Conservation (phyloP, 163 green algal genomes). For the Prototheca stagnorum region DNA sequence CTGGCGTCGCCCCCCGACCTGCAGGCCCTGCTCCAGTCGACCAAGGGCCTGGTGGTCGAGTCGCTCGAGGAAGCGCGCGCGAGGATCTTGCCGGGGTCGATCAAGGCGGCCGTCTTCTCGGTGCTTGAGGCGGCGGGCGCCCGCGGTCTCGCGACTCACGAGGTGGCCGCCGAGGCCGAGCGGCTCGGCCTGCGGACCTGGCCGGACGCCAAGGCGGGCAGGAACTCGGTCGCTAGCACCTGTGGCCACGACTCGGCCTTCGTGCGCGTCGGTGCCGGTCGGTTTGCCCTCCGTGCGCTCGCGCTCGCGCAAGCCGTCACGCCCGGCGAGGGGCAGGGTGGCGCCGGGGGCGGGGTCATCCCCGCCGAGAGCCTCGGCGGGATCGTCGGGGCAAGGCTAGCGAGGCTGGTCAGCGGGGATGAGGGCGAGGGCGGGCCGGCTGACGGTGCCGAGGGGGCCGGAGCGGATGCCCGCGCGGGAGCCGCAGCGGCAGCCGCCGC, state of each 20-base stretch:
- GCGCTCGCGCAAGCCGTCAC: too few species aligned
- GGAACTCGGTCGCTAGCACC: conserved; percentile 21
- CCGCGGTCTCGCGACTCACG: conserved; percentile 4
- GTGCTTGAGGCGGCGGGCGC: conserved; percentile 18
- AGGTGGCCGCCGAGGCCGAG: conserved; percentile 12
- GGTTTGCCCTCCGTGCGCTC: conserved; percentile 24
- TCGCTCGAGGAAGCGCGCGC: conserved; percentile 18
- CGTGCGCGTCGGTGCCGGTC: conserved; percentile 16
- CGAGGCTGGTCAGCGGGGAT: conserved; percentile 1
- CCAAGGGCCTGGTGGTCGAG: conserved; percentile 7
- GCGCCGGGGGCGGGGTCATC: too few species aligned
- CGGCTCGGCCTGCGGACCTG: conserved; percentile 13
- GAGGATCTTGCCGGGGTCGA: conserved; percentile 15
- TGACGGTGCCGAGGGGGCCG: not conserved
- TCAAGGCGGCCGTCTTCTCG: conserved; percentile 19
- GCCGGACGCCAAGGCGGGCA: conserved; percentile 13
- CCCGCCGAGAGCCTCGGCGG: too few species aligned
- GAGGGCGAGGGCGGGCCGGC: not conserved
- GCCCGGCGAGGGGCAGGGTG: too few species aligned
- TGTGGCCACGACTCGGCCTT: conserved; percentile 32
- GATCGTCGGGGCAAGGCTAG: too few species aligned
- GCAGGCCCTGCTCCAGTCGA: not conserved
- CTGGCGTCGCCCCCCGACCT: not conserved
- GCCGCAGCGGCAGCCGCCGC: not conserved
- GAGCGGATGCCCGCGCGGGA: not conserved